Evolutionary conservation across 1,284 basidiomycete genomes (phyloP), one percentile per base, ranked within the genome.

Genomic region (Heterobasidion irregulare): DNA sequence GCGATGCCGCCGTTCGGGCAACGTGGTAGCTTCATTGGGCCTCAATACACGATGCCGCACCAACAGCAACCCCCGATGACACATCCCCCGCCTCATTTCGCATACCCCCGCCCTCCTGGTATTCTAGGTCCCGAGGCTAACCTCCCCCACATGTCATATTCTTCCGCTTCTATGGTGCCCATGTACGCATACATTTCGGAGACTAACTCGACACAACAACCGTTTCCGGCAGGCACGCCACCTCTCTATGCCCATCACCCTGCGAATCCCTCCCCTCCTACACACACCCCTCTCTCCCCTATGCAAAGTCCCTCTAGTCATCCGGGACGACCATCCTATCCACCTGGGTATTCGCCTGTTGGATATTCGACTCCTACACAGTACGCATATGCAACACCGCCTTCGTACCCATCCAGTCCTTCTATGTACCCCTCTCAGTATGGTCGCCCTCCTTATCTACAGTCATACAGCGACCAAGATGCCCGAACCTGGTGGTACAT

Each of bases 401-500:
- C 75, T 35, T 67, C 76, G 1, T 79, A 72, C 58, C 66, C 72
- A 0, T 66, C 68, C n/a, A 66, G 59, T 38, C 60, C 62, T 6
- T 38, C 68, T 0, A 62, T 72, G 34, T 77, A 74, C 61, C 72
- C 68, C 36, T 53, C 67, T 10, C 69, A 66, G 16, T 77, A 72
- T 58, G 58, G 67, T 4, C 63, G 68, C 4, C 59, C 73, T 13
- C 70, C 72, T 3, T 76, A 74, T 58, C 61, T 66, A 8, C 75
- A 70, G 35, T 70, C 68, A 51, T 75, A 68, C 9, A 59, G 63
- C 2, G 73, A 73, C 18, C 64, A 68, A 8, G 72, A 72, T 15
- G 63, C 66, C 18, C 75, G 75, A n/a, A 68, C 71, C 8, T 83
- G 80, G 82, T 85, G 77, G 74, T 83, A 80, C 59, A 62, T 80